These are phyloP conservation scores for Trichoderma asperelloides DNA, from an alignment of 495 filamentous ascomycete species.

Conservation along the genomic window DNA sequence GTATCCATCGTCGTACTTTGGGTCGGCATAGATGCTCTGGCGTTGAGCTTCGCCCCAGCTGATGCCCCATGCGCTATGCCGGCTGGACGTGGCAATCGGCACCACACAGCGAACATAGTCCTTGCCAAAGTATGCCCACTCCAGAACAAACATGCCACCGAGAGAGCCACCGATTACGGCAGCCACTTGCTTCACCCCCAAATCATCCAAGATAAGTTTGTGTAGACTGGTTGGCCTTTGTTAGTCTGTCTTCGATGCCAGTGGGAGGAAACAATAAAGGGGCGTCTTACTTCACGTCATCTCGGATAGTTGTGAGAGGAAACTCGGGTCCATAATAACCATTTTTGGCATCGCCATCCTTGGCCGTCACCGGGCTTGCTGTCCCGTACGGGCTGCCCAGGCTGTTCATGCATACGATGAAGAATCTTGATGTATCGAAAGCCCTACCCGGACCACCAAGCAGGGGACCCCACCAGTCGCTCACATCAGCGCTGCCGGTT, in stretches of 20 bases:
- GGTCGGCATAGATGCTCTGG: slow-evolving; percentile 96
- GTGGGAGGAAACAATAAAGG: neutral
- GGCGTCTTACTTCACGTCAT: slow-evolving; percentile 76
- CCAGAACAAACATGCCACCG: slow-evolving; percentile 93
- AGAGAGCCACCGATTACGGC: slow-evolving; percentile 94
- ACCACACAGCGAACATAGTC: slow-evolving; percentile 89
- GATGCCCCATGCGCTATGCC: slow-evolving; percentile 98
- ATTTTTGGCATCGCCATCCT: slow-evolving; percentile 63
- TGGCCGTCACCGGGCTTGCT: slow-evolving; percentile 85
- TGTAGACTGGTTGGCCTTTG: slow-evolving; percentile 63
- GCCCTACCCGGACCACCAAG: slow-evolving; percentile 82
- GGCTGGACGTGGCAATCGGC: slow-evolving; percentile 87
- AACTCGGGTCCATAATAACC: slow-evolving; percentile 92
- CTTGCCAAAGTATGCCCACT: slow-evolving; percentile 93
- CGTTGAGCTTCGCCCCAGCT: slow-evolving; percentile 97
- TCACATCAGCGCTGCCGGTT: slow-evolving; percentile 91
- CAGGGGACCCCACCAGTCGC: slow-evolving; percentile 97
- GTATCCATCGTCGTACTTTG: slow-evolving; percentile 96
- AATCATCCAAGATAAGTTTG: slow-evolving; percentile 80
- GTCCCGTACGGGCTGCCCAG: slow-evolving; percentile 94
- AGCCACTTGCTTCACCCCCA: slow-evolving; percentile 80
- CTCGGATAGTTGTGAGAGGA: slow-evolving; percentile 85
- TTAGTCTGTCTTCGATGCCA: slow-evolving; percentile 4
- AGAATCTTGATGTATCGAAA: slow-evolving; percentile 89
- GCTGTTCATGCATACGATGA: slow-evolving; percentile 92